Percentiles rank a stretch among this genome's conserved stretches.
phyloP scores from a whole-genome alignment of 257 asterid species.

The Cinchona pubescens region DNA sequence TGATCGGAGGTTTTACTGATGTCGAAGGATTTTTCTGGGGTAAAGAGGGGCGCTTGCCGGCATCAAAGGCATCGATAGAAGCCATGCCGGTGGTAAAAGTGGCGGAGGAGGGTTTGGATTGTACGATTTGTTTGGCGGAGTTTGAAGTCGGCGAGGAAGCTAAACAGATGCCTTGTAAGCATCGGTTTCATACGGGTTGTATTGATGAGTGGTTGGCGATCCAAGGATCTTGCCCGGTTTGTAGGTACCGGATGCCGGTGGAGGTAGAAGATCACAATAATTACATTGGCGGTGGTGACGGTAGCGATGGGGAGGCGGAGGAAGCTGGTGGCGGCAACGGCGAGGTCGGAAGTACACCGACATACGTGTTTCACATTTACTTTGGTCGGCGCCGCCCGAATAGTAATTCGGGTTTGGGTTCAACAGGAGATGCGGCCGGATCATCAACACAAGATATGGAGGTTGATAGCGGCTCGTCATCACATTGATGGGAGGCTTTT shows the following conservation, averaged over 20 bases:
- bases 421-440: slow-evolving; percentile 13
- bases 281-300: background rate
- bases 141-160: slow-evolving; percentile 31
- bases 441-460: slow-evolving; percentile 32
- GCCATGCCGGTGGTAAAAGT: slow-evolving; percentile 39
- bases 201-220: slow-evolving; percentile 41
- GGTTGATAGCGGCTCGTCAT: slow-evolving; percentile 22
- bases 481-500: slow-evolving; percentile 3
- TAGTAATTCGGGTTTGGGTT: slow-evolving; percentile 4
- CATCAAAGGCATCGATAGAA: slow-evolving; percentile 52
- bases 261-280: slow-evolving; percentile 14
- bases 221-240: slow-evolving; percentile 40
- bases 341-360: slow-evolving; percentile 19
- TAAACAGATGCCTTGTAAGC: slow-evolving; percentile 47
- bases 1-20: slow-evolving; percentile 40
- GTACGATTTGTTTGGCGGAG: slow-evolving; percentile 56
- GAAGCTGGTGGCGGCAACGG: slow-evolving; percentile 11
- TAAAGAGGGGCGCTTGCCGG: slow-evolving; percentile 45
- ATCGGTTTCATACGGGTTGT: slow-evolving; percentile 33
- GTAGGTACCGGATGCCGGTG: slow-evolving; percentile 35
- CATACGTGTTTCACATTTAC: slow-evolving; percentile 33
- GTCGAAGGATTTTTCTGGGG: slow-evolving; percentile 29
- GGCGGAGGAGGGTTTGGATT: slow-evolving; percentile 40
- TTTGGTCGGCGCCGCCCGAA: slow-evolving; percentile 19
- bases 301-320: background rate